Evolutionary conservation across 129 eudicot species (phyloP).

Genomic region (Helianthus annuus): DNA sequence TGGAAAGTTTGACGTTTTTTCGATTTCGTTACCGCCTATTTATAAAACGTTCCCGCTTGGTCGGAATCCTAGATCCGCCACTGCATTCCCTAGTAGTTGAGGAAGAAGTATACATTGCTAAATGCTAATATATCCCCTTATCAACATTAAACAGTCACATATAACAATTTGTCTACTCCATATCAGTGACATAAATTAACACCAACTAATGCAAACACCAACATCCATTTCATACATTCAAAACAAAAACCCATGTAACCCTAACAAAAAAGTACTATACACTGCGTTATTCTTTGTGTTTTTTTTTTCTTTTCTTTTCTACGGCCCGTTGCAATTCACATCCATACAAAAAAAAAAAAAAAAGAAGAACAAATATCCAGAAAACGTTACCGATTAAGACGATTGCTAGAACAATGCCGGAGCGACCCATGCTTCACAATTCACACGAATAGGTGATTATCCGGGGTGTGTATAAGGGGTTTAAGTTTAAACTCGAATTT

Average conservation of each 20-base stretch:
- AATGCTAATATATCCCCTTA: no score
- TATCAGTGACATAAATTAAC: background rate
- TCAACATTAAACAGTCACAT: background rate
- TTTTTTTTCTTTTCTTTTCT: no score
- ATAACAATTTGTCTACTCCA: slow-evolving; percentile 5
- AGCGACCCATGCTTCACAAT: slow-evolving; percentile 22
- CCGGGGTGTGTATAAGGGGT: background rate
- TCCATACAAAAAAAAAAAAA: background rate
- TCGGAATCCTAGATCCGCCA: no score
- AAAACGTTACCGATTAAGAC: slow-evolving; percentile 29
- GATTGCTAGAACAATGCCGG: slow-evolving; percentile 27
- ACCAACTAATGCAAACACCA: background rate
- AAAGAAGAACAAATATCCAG: no score
- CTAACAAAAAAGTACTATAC: no score
- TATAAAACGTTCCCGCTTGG: no score
- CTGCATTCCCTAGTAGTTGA: no score
- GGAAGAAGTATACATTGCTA: no score
- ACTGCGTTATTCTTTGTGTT: background rate
- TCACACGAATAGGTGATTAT: background rate
- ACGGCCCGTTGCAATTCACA: background rate
- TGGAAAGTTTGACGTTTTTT: no score
- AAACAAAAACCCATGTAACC: background rate
- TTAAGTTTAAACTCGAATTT: slow-evolving; percentile 14
- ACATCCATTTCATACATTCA: background rate
- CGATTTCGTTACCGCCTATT: no score